Percentiles rank a stretch among this genome's conserved stretches.
phyloP scores from a whole-genome alignment of 768 basidiomycete species.

The Leccinum subtestaceum region DNA sequence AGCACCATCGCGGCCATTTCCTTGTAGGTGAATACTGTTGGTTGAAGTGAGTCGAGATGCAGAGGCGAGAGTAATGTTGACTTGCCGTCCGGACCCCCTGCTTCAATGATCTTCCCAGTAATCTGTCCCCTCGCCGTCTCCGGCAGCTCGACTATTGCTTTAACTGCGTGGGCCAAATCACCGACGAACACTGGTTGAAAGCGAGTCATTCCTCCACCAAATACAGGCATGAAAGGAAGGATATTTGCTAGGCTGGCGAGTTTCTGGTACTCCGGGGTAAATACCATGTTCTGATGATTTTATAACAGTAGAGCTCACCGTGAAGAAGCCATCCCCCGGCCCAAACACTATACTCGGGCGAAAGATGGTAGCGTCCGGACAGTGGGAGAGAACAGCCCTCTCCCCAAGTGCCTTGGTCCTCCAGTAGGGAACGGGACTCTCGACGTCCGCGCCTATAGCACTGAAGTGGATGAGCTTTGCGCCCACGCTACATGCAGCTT shows the following conservation, averaged over 20 bases:
- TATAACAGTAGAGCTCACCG: constrained; percentile 38
- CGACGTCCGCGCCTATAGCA: constrained; percentile 68
- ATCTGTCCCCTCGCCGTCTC: constrained; percentile 32
- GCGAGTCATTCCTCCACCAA: constrained; percentile 59
- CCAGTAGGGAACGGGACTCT: constrained; percentile 56
- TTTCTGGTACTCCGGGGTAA: constrained; percentile 37
- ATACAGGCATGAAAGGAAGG: constrained; percentile 74
- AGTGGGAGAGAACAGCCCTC: constrained; percentile 43
- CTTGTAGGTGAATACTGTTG: constrained; percentile 62
- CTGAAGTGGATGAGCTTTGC: constrained; percentile 66
- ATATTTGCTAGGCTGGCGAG: constrained; percentile 59
- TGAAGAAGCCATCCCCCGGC: constrained; percentile 74
- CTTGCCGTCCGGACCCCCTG: constrained; percentile 51
- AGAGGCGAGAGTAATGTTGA: constrained; percentile 22
- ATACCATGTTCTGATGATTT: background rate
- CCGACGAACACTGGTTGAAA: constrained; percentile 77
- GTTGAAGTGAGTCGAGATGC: constrained; percentile 33
- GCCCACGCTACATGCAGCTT: constrained; percentile 46
- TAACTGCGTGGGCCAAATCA: constrained; percentile 62
- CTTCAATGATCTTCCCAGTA: constrained; percentile 46
- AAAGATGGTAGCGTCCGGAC: constrained; percentile 57
- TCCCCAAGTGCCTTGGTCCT: constrained; percentile 67
- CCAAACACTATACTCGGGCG: constrained; percentile 76
- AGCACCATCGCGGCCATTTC: constrained; percentile 67
- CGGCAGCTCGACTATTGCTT: constrained; percentile 48